A percentile compares a stretch with the other conserved stretches of the same genome.
phyloP scores from a whole-genome alignment of 805 yeast genomes.

The Cyberlindnera mycetangii region DNA sequence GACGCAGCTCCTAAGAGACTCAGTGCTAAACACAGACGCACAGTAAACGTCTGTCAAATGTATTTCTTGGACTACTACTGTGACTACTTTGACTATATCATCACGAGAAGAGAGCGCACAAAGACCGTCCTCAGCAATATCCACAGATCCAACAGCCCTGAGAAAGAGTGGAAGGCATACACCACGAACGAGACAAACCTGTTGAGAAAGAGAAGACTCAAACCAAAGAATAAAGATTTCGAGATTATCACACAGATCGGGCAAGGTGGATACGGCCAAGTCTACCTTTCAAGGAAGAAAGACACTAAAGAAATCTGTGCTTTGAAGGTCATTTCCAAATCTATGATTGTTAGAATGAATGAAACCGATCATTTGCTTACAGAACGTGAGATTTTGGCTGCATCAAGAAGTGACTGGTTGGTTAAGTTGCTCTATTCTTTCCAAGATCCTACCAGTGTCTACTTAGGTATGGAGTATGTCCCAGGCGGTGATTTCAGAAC shows the following conservation, averaged over 20 bases:
- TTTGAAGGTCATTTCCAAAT: constrained; percentile 84
- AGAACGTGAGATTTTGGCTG: constrained; percentile 95
- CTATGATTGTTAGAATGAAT: constrained; percentile 79
- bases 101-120: constrained; percentile 80
- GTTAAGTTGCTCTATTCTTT: constrained; percentile 92
- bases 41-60: constrained; percentile 89
- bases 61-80: constrained; percentile 94
- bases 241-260: constrained; percentile 98
- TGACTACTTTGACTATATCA: constrained; percentile 91
- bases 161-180: constrained; percentile 69
- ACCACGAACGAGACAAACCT: constrained; percentile 80
- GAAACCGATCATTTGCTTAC: constrained; percentile 95
- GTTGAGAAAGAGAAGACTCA: constrained; percentile 82
- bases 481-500: constrained; percentile 99
- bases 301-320: constrained; percentile 97
- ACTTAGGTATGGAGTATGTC: constrained; percentile 98
- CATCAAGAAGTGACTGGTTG: constrained; percentile 93
- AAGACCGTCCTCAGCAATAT: constrained; percentile 62
- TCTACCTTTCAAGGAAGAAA: constrained; percentile 88
- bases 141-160: constrained; percentile 34
- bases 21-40: constrained; percentile 64
- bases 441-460: constrained; percentile 87
- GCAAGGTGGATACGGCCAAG: constrained; percentile 99
- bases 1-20: constrained; percentile 11
- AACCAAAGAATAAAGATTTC: constrained; percentile 92